Evolutionary conservation across 1,139 yeast species (phyloP).

Genomic region (Tardiomyces digboiensis): DNA sequence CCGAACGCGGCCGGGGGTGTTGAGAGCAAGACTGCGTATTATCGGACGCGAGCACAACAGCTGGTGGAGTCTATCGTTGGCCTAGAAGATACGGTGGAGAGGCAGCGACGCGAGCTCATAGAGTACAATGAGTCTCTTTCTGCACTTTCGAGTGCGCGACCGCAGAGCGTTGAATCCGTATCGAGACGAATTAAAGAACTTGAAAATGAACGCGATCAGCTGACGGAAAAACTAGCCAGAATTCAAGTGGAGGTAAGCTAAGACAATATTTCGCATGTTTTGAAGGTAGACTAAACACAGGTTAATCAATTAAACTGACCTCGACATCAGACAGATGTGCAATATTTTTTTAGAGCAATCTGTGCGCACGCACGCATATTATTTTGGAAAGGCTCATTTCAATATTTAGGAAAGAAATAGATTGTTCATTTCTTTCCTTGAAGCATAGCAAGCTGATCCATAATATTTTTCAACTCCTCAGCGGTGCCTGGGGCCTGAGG

Average conservation of each 20-base stretch:
- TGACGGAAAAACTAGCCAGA: not conserved
- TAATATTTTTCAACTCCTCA: conserved; percentile 18
- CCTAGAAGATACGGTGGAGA: conserved; percentile 26
- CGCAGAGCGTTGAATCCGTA: not conserved
- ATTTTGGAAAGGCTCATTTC: too few species aligned
- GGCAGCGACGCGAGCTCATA: conserved; percentile 17
- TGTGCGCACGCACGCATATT: too few species aligned
- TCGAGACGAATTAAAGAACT: not conserved
- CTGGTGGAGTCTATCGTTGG: conserved; percentile 19
- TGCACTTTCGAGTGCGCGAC: not conserved
- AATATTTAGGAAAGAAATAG: too few species aligned
- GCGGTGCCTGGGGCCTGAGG: conserved; percentile 6
- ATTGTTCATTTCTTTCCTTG: conserved; percentile 8
- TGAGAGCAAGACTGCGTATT: conserved; percentile 16
- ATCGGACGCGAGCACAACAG: conserved; percentile 14
- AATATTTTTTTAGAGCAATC: too few species aligned
- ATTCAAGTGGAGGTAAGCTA: not conserved
- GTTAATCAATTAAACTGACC: too few species aligned
- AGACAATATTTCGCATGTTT: too few species aligned
- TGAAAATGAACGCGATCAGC: not conserved
- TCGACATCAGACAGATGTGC: too few species aligned
- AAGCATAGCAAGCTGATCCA: conserved; percentile 21
- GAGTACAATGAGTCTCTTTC: conserved; percentile 8
- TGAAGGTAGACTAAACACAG: too few species aligned
- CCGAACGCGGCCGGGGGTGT: conserved; percentile 21